Evolutionary conservation across 176 grass and related monocot species (phyloP), one percentile per base, ranked within the genome.

Genomic region (Eleusine coracana): DNA sequence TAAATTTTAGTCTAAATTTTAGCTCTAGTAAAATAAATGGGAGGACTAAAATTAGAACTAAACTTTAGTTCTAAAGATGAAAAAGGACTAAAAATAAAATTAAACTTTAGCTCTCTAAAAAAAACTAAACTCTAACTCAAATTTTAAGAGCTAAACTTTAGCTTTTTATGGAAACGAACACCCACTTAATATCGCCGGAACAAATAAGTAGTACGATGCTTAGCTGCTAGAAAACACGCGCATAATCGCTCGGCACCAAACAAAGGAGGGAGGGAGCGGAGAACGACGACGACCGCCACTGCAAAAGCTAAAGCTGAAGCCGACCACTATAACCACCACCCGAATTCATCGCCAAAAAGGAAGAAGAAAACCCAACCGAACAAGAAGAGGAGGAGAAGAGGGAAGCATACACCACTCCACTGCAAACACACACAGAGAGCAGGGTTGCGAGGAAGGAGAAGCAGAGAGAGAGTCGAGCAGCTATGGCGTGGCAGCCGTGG

Each of bases 271-370:
- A 42, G 49, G 2, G 4, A 34, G 31, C 31, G 16, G 45, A 68
- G 51, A 13, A 72, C 79, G 82, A 78, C 27, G 77, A 82, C 67
- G 88, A 90, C 80, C 80, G 62, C 88, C 80, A 54, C 87, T 55
- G n/a, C 17, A 6, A 83, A 83, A 69, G 83, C 73, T 48, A 60
- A 73, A 82, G 83, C 67, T 20, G 12, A 73, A 29, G 67, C 79
- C 60, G 50, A 74, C 49, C 88, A 86, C 25, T 90, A 90, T 78
- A 90, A 82, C 83, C 83, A 82, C 83, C 83, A 79, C 80, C 63
- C 40, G 68, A 84, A 73, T 66, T 66, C 82, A 37, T 76, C 34
- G 73, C 18, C 23, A 36, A 10, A 10, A 28, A 29, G 3, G 8
- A 34, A 15, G 61, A 74, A 67, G 75, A 52, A 77, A 58, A 18